phyloP scores from a whole-genome alignment of 2,329 filamentous ascomycete genomes.

The Lasiodiplodia hormozganensis region DNA sequence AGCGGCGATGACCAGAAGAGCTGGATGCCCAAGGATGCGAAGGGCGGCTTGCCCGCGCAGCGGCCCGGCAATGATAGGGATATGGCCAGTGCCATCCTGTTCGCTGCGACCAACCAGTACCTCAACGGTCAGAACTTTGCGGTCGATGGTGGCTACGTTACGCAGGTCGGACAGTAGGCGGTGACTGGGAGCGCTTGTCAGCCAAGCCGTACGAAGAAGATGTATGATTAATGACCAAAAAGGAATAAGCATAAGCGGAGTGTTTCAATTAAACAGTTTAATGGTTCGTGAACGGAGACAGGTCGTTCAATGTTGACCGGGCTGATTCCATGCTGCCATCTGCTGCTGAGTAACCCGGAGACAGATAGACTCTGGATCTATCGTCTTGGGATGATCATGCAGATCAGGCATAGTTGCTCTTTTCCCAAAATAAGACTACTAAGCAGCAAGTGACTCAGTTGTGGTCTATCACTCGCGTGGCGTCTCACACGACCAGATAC shows the following conservation, averaged over 20 bases:
- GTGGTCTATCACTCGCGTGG: too few species aligned
- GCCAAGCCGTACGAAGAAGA: neutral
- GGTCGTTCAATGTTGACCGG: too few species aligned
- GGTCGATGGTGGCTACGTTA: constrained; percentile 62
- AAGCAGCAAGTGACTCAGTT: too few species aligned
- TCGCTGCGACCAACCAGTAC: constrained; percentile 58
- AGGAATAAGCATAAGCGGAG: neutral
- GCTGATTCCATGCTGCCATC: too few species aligned
- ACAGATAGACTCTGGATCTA: too few species aligned
- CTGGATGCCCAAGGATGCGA: constrained; percentile 60
- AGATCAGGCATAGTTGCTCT: too few species aligned
- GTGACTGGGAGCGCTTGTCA: neutral
- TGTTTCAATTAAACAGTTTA: neutral
- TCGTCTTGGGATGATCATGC: too few species aligned
- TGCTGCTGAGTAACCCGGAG: too few species aligned
- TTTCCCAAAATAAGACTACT: too few species aligned
- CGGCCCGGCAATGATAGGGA: constrained; percentile 65
- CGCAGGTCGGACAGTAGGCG: constrained; percentile 43
- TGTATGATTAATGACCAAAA: neutral
- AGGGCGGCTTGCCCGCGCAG: constrained; percentile 56
- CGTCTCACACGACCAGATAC: too few species aligned
- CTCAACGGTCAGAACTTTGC: constrained; percentile 56
- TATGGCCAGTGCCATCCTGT: constrained; percentile 65
- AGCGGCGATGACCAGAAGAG: constrained; percentile 60
- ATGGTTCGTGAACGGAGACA: too few species aligned